Percentiles rank a stretch among this genome's conserved stretches.
These are phyloP conservation scores for Fraxinus sp. DNA, from an alignment of 305 asterid species.

Conservation along the genomic window DNA sequence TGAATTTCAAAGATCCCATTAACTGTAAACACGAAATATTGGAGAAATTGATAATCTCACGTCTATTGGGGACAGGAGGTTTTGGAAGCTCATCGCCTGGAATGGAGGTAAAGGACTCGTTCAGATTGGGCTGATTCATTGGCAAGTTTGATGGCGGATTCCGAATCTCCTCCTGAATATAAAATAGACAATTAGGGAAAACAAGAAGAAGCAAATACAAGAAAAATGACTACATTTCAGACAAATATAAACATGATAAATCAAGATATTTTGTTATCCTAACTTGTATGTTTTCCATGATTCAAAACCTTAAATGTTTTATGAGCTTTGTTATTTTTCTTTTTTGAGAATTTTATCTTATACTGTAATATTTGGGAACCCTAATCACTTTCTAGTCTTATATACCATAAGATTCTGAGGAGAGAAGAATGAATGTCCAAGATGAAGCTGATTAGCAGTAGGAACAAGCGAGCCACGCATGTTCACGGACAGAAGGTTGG, in stretches of 20 bases:
- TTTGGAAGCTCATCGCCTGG: slow-evolving; percentile 90
- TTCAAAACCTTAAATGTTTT: slow-evolving; percentile 27
- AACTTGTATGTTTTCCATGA: neutral
- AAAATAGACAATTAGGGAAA: neutral
- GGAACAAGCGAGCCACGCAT: slow-evolving; percentile 83
- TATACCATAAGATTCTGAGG: slow-evolving; percentile 87
- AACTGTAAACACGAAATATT: neutral
- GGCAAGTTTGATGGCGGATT: slow-evolving; percentile 63
- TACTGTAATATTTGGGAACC: slow-evolving; percentile 18
- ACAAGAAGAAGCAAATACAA: neutral
- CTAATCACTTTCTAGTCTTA: slow-evolving; percentile 2
- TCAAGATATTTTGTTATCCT: neutral
- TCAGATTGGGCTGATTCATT: slow-evolving; percentile 64
- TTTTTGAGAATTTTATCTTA: neutral
- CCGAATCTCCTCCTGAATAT: slow-evolving; percentile 72
- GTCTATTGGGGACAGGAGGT: slow-evolving; percentile 87
- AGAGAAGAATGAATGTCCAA: slow-evolving; percentile 73
- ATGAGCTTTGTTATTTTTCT: neutral
- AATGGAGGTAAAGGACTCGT: slow-evolving; percentile 55
- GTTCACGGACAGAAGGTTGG: slow-evolving; percentile 88
- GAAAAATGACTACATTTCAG: neutral
- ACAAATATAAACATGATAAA: neutral
- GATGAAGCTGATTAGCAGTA: slow-evolving; percentile 76
- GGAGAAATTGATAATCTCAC: slow-evolving; percentile 38
- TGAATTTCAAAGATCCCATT: neutral